Percentiles rank a stretch among this genome's conserved stretches.
Conservation (phyloP, 2,329 filamentous ascomycete genomes). For the Diaporthe destruens region DNA sequence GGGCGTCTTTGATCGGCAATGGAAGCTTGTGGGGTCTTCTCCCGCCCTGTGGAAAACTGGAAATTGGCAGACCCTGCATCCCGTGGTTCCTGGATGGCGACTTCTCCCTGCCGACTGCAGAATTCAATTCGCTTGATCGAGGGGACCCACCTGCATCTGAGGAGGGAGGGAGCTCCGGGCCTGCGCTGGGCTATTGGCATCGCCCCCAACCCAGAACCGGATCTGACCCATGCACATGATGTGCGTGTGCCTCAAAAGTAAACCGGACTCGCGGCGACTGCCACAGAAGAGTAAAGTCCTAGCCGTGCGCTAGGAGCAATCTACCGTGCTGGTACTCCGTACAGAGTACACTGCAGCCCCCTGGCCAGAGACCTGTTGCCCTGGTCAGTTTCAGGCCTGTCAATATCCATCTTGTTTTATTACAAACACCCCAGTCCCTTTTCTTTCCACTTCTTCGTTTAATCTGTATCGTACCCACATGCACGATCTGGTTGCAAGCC, state of each 20-base stretch:
- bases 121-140: slow-evolving; percentile 35
- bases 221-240: slow-evolving; percentile 28
- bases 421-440: slow-evolving; percentile 32
- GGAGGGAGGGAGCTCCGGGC: slow-evolving; percentile 28
- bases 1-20: slow-evolving; percentile 35
- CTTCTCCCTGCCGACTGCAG: slow-evolving; percentile 38
- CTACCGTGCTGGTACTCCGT: slow-evolving; percentile 13
- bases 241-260: slow-evolving; percentile 28
- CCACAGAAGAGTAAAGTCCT: slow-evolving; percentile 4
- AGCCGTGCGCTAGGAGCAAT: slow-evolving; percentile 31
- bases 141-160: slow-evolving; percentile 31
- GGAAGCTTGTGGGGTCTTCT: slow-evolving; percentile 36
- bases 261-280: slow-evolving; percentile 14
- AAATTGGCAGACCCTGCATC: slow-evolving; percentile 37
- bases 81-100: slow-evolving; percentile 26
- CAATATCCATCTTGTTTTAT: slow-evolving; percentile 40
- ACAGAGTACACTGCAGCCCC: background rate
- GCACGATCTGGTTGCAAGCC: slow-evolving; percentile 36
- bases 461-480: slow-evolving; percentile 31
- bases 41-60: slow-evolving; percentile 35
- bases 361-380: slow-evolving; percentile 20
- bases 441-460: slow-evolving; percentile 34
- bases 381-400: slow-evolving; percentile 37
- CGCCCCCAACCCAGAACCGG: slow-evolving; percentile 34
- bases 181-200: slow-evolving; percentile 24